A percentile compares a stretch with the other conserved stretches of the same genome.
Conservation (phyloP, 169 alveolate genomes). For the Fabrea salina region DNA sequence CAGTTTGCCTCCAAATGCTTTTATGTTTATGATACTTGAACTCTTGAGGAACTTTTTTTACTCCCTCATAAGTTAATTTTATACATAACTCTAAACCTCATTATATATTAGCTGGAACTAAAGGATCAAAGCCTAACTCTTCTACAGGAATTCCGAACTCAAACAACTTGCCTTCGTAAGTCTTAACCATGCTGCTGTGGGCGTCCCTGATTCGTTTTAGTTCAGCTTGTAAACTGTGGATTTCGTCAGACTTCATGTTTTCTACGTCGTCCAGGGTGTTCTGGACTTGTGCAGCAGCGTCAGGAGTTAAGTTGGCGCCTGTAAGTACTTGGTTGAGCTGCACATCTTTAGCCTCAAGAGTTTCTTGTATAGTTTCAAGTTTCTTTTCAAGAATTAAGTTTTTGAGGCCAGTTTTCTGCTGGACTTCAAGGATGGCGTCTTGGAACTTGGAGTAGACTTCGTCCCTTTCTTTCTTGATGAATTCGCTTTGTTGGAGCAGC, state of each 20-base stretch:
- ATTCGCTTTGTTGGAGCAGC: slow-evolving; percentile 64
- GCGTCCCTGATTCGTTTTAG: slow-evolving; percentile 81
- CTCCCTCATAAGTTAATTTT: too few relatives aligned
- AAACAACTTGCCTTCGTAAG: slow-evolving; percentile 84
- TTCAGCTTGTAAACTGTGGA: slow-evolving; percentile 75
- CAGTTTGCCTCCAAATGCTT: neutral
- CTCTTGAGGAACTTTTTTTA: neutral
- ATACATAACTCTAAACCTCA: slow-evolving; percentile 38
- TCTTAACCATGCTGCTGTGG: slow-evolving; percentile 84
- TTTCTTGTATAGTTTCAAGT: slow-evolving; percentile 70
- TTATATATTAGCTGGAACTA: slow-evolving; percentile 75
- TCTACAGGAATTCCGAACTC: slow-evolving; percentile 88
- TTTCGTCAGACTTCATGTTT: slow-evolving; percentile 68
- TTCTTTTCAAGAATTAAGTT: slow-evolving; percentile 79
- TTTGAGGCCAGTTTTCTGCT: slow-evolving; percentile 77
- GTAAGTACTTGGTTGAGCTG: slow-evolving; percentile 65
- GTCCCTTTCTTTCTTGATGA: slow-evolving; percentile 72
- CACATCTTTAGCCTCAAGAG: slow-evolving; percentile 79
- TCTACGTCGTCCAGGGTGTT: slow-evolving; percentile 80
- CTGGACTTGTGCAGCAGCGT: slow-evolving; percentile 32
- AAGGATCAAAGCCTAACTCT: slow-evolving; percentile 88
- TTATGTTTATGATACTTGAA: neutral
- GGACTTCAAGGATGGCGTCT: slow-evolving; percentile 67
- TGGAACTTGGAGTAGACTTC: slow-evolving; percentile 67
- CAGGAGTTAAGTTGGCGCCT: slow-evolving; percentile 79